A percentile compares a stretch with the other conserved stretches of the same genome.
Evolutionary conservation across 768 basidiomycete genomes (phyloP).

Genomic region (Tremella mesenterica): DNA sequence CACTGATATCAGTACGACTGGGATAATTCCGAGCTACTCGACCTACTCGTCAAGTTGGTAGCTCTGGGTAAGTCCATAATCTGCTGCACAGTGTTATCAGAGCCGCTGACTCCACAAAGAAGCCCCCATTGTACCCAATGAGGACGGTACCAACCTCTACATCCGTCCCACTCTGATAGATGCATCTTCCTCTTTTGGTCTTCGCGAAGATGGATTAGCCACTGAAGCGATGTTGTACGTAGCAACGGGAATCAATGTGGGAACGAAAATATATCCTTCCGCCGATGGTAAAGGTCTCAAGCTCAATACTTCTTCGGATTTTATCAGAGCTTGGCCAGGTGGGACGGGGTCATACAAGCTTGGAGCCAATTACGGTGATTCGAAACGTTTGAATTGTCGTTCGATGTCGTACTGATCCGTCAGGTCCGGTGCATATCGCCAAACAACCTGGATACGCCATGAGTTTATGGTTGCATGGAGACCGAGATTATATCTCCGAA

Average conservation of each 20-base stretch:
- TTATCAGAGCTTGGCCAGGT: conserved; percentile 76
- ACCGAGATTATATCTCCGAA: conserved; percentile 36
- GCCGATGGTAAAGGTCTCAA: conserved; percentile 60
- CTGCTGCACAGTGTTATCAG: neutral
- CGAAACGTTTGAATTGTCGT: no score
- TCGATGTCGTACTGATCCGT: conserved; percentile 1
- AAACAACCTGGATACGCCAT: conserved; percentile 37
- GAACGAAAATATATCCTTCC: conserved; percentile 23
- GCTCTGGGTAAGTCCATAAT: conserved; percentile 24
- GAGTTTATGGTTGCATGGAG: conserved; percentile 34
- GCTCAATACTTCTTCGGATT: conserved; percentile 71
- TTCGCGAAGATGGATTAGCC: conserved; percentile 34
- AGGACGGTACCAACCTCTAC: conserved; percentile 37
- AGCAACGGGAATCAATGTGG: conserved; percentile 31
- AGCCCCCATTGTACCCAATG: conserved; percentile 23
- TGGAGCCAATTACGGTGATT: conserved; percentile 48
- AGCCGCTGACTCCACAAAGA: conserved; percentile 10
- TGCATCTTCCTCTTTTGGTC: conserved; percentile 34
- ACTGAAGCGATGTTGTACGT: conserved; percentile 33
- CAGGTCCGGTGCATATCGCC: conserved; percentile 34
- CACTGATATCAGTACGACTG: conserved; percentile 22
- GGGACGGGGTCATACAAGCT: conserved; percentile 86
- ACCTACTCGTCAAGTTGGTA: conserved; percentile 32
- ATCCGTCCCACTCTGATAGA: conserved; percentile 37
- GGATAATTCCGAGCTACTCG: conserved; percentile 34